phyloP scores from a whole-genome alignment of 2,329 filamentous ascomycete species.

The Talaromyces sp. region DNA sequence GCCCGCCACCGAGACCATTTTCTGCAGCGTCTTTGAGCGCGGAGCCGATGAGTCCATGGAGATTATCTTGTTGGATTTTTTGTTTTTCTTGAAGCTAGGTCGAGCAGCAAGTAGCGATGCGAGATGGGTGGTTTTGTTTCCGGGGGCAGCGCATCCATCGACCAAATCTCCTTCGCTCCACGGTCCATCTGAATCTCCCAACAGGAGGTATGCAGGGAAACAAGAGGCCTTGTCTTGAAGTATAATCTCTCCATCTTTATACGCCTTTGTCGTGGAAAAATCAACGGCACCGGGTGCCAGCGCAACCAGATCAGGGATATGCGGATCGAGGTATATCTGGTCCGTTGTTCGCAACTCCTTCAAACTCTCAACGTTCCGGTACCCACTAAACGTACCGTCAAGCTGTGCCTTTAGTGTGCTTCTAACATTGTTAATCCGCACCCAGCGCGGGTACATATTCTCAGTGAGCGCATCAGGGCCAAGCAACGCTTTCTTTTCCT shows the following conservation, averaged over 20 bases:
- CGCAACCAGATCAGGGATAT: conserved; percentile 80
- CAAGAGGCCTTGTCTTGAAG: conserved; percentile 96
- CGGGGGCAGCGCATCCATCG: conserved; percentile 92
- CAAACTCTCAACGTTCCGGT: conserved; percentile 54
- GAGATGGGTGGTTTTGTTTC: conserved; percentile 95
- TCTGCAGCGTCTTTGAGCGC: conserved; percentile 70
- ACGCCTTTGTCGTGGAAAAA: conserved; percentile 68
- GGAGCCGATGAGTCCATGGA: conserved; percentile 36
- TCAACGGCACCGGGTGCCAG: conserved; percentile 64
- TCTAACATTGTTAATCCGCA: conserved; percentile 77
- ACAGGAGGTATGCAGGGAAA: conserved; percentile 84
- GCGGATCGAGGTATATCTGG: conserved; percentile 65
- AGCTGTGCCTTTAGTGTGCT: conserved; percentile 68
- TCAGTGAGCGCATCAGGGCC: conserved; percentile 29
- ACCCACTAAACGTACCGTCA: conserved; percentile 66
- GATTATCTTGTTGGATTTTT: conserved; percentile 46
- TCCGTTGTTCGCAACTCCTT: conserved; percentile 49
- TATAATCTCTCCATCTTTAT: conserved; percentile 73
- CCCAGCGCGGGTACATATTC: conserved; percentile 73
- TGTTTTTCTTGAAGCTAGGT: conserved; percentile 6
- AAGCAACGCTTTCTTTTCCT: conserved; percentile 41
- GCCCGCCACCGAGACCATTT: conserved; percentile 74
- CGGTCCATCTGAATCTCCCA: conserved; percentile 51
- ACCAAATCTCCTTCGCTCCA: conserved; percentile 68
- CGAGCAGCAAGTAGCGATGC: conserved; percentile 61